These are phyloP conservation scores for Aspergillus heteromorphus DNA, from an alignment of 495 filamentous ascomycete species.

Conservation along the genomic window DNA sequence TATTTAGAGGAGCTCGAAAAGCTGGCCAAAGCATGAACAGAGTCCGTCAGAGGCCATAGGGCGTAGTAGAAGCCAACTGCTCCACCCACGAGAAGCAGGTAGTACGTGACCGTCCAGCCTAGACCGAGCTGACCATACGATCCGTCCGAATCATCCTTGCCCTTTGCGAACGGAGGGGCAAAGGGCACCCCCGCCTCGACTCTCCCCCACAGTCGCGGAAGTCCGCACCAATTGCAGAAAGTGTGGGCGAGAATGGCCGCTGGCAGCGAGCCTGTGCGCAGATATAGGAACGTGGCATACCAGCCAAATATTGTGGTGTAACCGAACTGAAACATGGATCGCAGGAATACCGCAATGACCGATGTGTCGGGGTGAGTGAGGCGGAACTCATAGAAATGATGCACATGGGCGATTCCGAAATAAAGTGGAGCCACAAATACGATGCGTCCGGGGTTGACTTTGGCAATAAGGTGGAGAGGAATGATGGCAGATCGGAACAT, in stretches of 20 bases:
- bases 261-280: conserved; percentile 75
- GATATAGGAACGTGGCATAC: conserved; percentile 83
- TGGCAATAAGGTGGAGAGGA: conserved; percentile 75
- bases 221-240: conserved; percentile 89
- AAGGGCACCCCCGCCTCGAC: conserved; percentile 46
- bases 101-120: conserved; percentile 73
- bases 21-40: conserved; percentile 33
- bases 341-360: conserved; percentile 51
- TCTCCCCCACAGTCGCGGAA: conserved; percentile 81
- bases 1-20: conserved; percentile 4
- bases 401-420: conserved; percentile 91
- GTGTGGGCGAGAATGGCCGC: conserved; percentile 70
- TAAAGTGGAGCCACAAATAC: conserved; percentile 80
- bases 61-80: conserved; percentile 61
- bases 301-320: conserved; percentile 94
- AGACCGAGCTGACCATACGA: conserved; percentile 30
- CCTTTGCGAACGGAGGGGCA: conserved; percentile 25
- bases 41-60: conserved; percentile 71
- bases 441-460: conserved; percentile 49
- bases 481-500: conserved; percentile 85
- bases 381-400: conserved; percentile 94
- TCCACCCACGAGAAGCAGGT: conserved; percentile 65
- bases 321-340: conserved; percentile 77
- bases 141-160: conserved; percentile 38
- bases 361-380: conserved; percentile 70